phyloP scores from a whole-genome alignment of 1,284 basidiomycete species.

The Wolfiporia cocos region DNA sequence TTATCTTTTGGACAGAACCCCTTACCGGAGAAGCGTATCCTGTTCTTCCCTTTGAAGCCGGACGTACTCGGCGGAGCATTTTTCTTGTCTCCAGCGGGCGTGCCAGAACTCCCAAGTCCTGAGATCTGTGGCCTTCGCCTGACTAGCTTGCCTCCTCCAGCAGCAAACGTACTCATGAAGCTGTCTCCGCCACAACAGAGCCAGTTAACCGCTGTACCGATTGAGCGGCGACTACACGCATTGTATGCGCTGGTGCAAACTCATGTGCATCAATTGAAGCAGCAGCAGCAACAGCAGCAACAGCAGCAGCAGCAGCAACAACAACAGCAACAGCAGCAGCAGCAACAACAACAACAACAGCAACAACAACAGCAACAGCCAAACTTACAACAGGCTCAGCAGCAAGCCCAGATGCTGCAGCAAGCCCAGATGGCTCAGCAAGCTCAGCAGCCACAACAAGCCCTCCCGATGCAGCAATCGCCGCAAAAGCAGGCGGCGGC shows the following conservation, averaged over 20 bases:
- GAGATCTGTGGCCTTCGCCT: conserved; percentile 11
- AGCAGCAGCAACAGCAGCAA: conserved; percentile 12
- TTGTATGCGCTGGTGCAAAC: conserved; percentile 4
- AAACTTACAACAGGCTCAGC: conserved; percentile 13
- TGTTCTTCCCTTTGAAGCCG: conserved; percentile 40
- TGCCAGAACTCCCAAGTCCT: conserved; percentile 43
- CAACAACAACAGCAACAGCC: not conserved
- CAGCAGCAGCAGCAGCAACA: conserved; percentile 17
- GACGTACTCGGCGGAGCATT: conserved; percentile 39
- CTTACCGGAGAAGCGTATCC: conserved; percentile 36
- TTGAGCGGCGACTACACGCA: conserved; percentile 9
- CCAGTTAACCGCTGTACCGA: conserved; percentile 7
- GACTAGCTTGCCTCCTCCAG: conserved; percentile 2
- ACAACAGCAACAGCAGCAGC: conserved; percentile 16
- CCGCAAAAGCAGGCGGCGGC: not conserved
- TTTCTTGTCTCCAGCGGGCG: conserved; percentile 51
- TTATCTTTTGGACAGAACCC: conserved; percentile 47
- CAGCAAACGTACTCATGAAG: conserved; percentile 23
- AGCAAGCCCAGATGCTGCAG: conserved; percentile 16
- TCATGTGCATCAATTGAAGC: not conserved
- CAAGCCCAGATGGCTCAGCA: conserved; percentile 1
- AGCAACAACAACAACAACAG: not conserved
- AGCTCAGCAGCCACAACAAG: not conserved
- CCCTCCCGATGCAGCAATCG: not conserved
- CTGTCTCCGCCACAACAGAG: conserved; percentile 9